Evolutionary conservation across 2,329 filamentous ascomycete genomes (phyloP).

Genomic region (Fusarium incarnatum): DNA sequence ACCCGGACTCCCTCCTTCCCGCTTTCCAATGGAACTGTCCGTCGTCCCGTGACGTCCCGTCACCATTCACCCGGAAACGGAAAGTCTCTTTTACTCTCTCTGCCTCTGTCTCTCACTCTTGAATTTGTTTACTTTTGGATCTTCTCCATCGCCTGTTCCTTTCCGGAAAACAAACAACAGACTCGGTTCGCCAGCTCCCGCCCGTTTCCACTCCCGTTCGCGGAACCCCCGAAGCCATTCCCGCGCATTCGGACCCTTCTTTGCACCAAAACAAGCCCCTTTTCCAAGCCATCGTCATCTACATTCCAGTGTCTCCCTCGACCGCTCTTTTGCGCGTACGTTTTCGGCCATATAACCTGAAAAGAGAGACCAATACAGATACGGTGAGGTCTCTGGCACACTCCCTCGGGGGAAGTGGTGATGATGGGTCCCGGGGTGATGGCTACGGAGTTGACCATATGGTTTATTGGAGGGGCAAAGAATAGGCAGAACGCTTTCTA

Average conservation of each 20-base stretch:
- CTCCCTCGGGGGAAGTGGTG: not conserved
- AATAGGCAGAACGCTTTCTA: not conserved
- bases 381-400: not conserved
- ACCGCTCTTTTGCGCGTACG: constrained; percentile 23
- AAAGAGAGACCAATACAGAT: not conserved
- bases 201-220: constrained; percentile 22
- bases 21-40: constrained; percentile 9
- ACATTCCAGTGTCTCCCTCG: constrained; percentile 28
- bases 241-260: constrained; percentile 4
- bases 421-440: constrained; percentile 5
- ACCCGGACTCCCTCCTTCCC: constrained; percentile 7
- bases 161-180: not conserved
- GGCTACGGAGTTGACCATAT: not conserved
- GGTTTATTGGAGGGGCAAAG: not conserved
- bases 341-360: constrained; percentile 11
- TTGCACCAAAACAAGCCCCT: constrained; percentile 1
- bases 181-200: not conserved
- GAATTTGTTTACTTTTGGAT: not conserved
- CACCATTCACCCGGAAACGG: constrained; percentile 5
- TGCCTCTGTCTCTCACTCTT: not conserved
- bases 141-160: not conserved
- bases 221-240: constrained; percentile 29
- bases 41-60: constrained; percentile 34
- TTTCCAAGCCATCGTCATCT: constrained; percentile 18
- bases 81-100: constrained; percentile 1